Evolutionary conservation across 2,329 filamentous ascomycete genomes (phyloP).

Genomic region (Lachnellula occidentalis): DNA sequence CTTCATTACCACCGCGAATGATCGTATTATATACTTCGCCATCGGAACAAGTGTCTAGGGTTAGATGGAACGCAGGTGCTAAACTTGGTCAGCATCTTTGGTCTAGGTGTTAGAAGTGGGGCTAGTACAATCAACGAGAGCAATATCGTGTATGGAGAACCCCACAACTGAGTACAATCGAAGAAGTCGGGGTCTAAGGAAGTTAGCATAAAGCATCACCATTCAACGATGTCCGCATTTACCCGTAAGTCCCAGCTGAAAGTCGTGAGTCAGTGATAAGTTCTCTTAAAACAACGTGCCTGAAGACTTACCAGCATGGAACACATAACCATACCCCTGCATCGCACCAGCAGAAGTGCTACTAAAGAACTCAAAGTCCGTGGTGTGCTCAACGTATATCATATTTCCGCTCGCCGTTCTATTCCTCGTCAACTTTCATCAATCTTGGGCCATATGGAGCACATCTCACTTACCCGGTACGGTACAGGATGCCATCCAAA

Average conservation of each 20-base stretch:
- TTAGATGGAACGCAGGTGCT: conserved; percentile 36
- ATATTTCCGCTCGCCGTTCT: conserved; percentile 42
- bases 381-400: conserved; percentile 44
- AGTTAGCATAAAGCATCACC: conserved; percentile 14
- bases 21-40: conserved; percentile 52
- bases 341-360: conserved; percentile 45
- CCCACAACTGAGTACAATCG: conserved; percentile 15
- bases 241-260: conserved; percentile 8
- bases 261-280: conserved; percentile 11
- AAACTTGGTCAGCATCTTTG: not conserved
- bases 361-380: conserved; percentile 50
- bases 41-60: conserved; percentile 44
- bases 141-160: conserved; percentile 24
- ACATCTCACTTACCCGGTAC: conserved; percentile 35
- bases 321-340: conserved; percentile 47
- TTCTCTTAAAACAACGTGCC: conserved; percentile 4
- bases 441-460: not conserved
- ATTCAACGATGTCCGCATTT: not conserved
- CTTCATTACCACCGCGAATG: conserved; percentile 45
- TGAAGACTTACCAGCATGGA: conserved; percentile 32
- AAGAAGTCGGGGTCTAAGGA: conserved; percentile 19
- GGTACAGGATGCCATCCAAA: conserved; percentile 47
- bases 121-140: conserved; percentile 18
- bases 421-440: not conserved
- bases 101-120: no score